Base-by-base conservation (phyloP, 177 flowering plant genomes). In the Tripterygium wilfordii region DNA sequence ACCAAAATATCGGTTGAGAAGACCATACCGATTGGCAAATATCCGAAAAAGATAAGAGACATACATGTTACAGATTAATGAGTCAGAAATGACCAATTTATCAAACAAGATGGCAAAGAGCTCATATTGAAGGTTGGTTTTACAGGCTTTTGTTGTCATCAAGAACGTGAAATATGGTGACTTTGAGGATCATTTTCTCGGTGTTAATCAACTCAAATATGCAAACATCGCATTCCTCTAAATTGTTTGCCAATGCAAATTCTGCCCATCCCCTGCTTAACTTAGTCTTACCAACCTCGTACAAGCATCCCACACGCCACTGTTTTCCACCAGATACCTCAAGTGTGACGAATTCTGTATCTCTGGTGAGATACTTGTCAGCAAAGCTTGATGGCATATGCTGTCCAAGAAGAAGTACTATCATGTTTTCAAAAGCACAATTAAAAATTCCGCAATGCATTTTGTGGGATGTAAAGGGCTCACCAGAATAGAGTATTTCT, bases 341-440 rank as follows among this genome's bases (percentile, higher is more conserved):
- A 14, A 74, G 66, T 40, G 35, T 65, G 30, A 62, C 59, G 28
- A 36, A 46, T 36, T 53, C 67, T 2, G 58, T 37, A 17, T 45
- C 55, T 8, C 54, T 56, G 27, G 18, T 64, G 15, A 69, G 19
- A 45, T 58, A 32, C 58, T 42, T 62, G 25, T 36, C 44, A 2
- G 62, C 61, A 52, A 69, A 69, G 45, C 45, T 49, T 22, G 45
- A 22, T 45, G 74, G 70, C 26, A 69, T 21, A 28, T 65, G 35
- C 74, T 65, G 66, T 45, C 45, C 4, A 49, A 28, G 5, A 10
- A 18, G 42, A 22, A 40, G 8, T 23, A n/a, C 2, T 4, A 42
- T 4, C 4, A 5, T 7, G 25, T 23, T n/a, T 5, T 2, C 3
- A 36, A 17, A 36, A 36, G 19, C 4, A 20, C 15, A 36, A 36